Evolutionary conservation across 805 yeast genomes (phyloP), one percentile per base, ranked within the genome.

Genomic region (Saccharomycopsis javanensis): DNA sequence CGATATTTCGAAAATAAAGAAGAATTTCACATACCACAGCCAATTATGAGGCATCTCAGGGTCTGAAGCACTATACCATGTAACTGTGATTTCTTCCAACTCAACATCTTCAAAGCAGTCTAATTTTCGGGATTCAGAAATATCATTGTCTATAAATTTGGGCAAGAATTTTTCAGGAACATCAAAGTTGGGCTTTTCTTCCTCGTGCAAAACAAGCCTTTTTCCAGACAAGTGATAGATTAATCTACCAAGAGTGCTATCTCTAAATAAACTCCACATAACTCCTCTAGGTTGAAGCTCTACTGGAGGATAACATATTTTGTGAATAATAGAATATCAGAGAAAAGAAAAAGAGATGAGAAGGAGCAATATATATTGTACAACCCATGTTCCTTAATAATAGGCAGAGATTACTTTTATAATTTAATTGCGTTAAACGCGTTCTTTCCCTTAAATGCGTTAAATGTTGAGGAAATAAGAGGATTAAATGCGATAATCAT

Each of bases 41-140:
- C 88, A 83, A 64, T 80, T 80, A 20, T 68, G 64, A 0, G 88
- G 88, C 61, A 78, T 68, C 57, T 77, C 81, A 0, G 81, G 78
- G 63, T 81, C 86, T 54, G 75, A 75, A 4, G 71, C 75, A 11
- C 72, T 72, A 38, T 46, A 10, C 51, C 56, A 56, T 1, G 57
- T 54, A 10, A 58, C 61, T 5, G 46, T 37, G 10, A 34, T 23
- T 16, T 20, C 48, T n/a, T 51, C 46, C 25, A 28, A 25, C 8
- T 34, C 42, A 5, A 30, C 31, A 10, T 53, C 20, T 37, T 37
- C 20, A n/a, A 18, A 15, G 13, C 16, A n/a, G 6, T 7, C 45
- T n/a, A 18, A 37, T 5, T 18, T 15, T n/a, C 6, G 5, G 45
- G 45, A 37, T 37, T 37, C 52, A 16, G 18, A 52, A 13, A 34